Conservation (phyloP, 345 rosid species). For the Camelina sativa region DNA sequence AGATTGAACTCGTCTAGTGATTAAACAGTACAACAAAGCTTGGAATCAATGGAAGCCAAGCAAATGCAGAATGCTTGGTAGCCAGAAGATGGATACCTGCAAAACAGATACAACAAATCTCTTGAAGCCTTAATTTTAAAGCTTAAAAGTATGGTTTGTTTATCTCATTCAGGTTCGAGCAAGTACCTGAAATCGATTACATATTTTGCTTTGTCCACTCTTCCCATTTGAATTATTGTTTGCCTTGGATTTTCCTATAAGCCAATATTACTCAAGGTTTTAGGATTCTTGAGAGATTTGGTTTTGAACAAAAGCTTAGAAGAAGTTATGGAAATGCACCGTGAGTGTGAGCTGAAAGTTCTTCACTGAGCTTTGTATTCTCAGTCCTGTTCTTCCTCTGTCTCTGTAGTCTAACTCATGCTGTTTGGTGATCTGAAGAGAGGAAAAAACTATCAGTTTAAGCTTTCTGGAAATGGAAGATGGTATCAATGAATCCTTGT, state of each 20-base stretch:
- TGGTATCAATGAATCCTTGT: neutral
- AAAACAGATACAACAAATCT: neutral
- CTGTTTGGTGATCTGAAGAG: slow-evolving; percentile 60
- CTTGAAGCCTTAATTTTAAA: neutral
- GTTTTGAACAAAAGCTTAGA: neutral
- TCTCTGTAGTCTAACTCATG: slow-evolving; percentile 86
- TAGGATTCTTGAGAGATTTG: slow-evolving; percentile 10
- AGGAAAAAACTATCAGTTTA: slow-evolving; percentile 9
- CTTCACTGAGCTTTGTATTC: slow-evolving; percentile 76
- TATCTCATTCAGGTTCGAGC: neutral
- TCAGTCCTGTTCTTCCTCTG: slow-evolving; percentile 75
- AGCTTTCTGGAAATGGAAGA: neutral
- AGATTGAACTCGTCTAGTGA: slow-evolving; percentile 54
- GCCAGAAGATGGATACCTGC: slow-evolving; percentile 87
- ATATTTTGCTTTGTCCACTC: slow-evolving; percentile 71
- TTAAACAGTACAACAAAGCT: slow-evolving; percentile 82
- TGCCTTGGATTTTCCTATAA: slow-evolving; percentile 68
- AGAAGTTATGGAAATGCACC: slow-evolving; percentile 48
- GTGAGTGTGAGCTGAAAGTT: slow-evolving; percentile 85
- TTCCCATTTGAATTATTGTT: slow-evolving; percentile 86
- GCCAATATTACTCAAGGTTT: slow-evolving; percentile 13
- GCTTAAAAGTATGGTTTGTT: neutral
- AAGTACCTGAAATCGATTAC: slow-evolving; percentile 89
- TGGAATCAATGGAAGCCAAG: slow-evolving; percentile 88
- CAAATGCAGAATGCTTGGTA: slow-evolving; percentile 89